Evolutionary conservation across 2,329 filamentous ascomycete species (phyloP), one percentile per base, ranked within the genome.

Genomic region (Penicillium sp.): DNA sequence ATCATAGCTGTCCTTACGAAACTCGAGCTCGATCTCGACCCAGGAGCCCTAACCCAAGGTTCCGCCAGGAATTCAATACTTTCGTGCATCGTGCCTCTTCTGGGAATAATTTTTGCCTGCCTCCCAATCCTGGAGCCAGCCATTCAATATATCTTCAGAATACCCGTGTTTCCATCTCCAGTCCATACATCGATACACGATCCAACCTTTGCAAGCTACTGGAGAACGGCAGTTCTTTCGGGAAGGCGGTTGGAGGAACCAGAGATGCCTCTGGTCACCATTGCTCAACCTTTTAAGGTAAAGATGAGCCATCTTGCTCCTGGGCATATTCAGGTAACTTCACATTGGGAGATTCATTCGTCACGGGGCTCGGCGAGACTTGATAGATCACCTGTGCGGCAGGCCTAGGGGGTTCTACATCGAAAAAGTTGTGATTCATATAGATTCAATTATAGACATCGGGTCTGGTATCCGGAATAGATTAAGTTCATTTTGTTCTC

Each of bases 341-440:
- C 61, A 3, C 56, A 65, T 35, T 65, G 63, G 63, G 63, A 65
- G 28, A 63, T 65, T 46, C 63, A 64, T 59, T 65, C 63, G 14
- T 46, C 63, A 19, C 53, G 63, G 9, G 62, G 63, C 37, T 65
- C 63, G 6, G 47, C 61, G 10, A 58, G 61, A 22, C 8, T 64
- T 14, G 61, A 63, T 38, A 58, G 45, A 37, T 53, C 61, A 44
- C 58, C 59, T 12, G 49, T 62, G 33, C 50, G 54, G 17, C 54
- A 50, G 36, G 52, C 44, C 28, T 60, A 41, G 55, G 10, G 6
- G 7, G 14, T 3, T 22, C 36, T 22, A 37, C 22, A 9, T 42
- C 3, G 17, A 14, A 10, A 30, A 10, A 12, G n/a, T 11, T 16
- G n/a, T 11, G 16, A 10, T n/a, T 43, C 28, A 30, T 30, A 10